Evolutionary conservation across 2,329 filamentous ascomycete genomes (phyloP), one percentile per base, ranked within the genome.

Genomic region (Alternaria angustiovoidea): DNA sequence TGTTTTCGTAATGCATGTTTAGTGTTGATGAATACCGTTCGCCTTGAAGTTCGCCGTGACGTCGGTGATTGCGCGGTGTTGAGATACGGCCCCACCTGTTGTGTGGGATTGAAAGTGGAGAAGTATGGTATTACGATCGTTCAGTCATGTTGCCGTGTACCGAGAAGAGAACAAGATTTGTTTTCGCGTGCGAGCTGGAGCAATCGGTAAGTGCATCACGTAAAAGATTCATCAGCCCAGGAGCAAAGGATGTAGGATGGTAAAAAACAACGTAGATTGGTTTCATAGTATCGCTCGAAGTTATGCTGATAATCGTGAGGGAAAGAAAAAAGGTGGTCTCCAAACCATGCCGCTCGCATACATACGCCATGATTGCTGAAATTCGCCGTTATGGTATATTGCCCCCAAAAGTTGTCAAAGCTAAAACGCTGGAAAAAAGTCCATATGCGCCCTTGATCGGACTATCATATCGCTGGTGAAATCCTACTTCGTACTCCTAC

Each of bases 361-460:
- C 43, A 43, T 49, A 51, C 44, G 54, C 44, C 44, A 39, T 56
- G 32, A 22, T 42, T n/a, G 44, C 43, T 26, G 54, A 56, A 49
- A 49, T 49, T 41, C 32, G 46, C 30, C 32, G 46, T 24, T 49
- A 49, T 49, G 46, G 46, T 49, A 49, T 49, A 49, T n/a, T 18
- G 20, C 32, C 30, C 12, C 12, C 20, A 24, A 24, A 24, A 24
- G 5, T 42, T 42, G 20, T 42, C 2, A 43, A 42, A 52, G 28
- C 34, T 28, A 36, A 30, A 30, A 30, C 28, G 28, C 28, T 26
- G 24, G 28, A 11, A 30, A 30, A 18, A 39, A 52, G 41, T 24
- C 24, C 36, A 42, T 42, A 16, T 30, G 44, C 44, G 44, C 44
- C 38, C 18, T 48, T 48, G 32, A 24, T 32, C 7, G 32, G 34